Percentiles rank a stretch among this genome's conserved stretches.
Evolutionary conservation across 129 eudicot genomes (phyloP).

Genomic region (sunflower (Helianthus annuus)): HanXRQr2.0-SUNRISE NC_035444.2:34840737-34841236

Average conservation of each 20-base stretch:
- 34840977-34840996: constrained; percentile 69
- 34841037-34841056: constrained; percentile 36
- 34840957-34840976: constrained; percentile 67
- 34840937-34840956: constrained; percentile 74
- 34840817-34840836: background rate
- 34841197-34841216: constrained; percentile 68
- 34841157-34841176: constrained; percentile 24
- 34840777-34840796: background rate
- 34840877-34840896: constrained; percentile 51
- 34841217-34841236: constrained; percentile 41
- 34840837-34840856: constrained; percentile 12
- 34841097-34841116: constrained; percentile 47
- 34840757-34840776: too few relatives aligned
- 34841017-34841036: constrained; percentile 52
- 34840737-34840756: too few relatives aligned
- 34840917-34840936: constrained; percentile 56
- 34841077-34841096: constrained; percentile 52
- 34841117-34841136: constrained; percentile 44
- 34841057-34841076: constrained; percentile 30
- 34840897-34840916: constrained; percentile 77
- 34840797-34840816: background rate
- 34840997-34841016: constrained; percentile 71
- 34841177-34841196: constrained; percentile 24
- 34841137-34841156: constrained; percentile 25
- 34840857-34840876: constrained; percentile 41